Evolutionary conservation across 2,329 filamentous ascomycete species (phyloP), one percentile per base, ranked within the genome.

Genomic region (Monilinia polystroma): DNA sequence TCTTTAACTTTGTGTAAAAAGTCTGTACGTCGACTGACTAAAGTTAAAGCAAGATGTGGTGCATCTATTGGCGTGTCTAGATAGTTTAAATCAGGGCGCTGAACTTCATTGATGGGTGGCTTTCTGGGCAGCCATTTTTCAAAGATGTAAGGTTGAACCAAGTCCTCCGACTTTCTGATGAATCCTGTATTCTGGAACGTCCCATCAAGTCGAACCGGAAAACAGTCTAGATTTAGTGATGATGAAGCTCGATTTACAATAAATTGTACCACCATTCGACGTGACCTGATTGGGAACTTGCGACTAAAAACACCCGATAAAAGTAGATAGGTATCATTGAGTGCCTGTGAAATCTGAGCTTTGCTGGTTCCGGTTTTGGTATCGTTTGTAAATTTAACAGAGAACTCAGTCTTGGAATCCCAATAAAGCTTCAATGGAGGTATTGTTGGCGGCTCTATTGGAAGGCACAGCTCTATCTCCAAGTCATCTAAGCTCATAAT

Each of bases 21-120:
- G 72, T 90, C 87, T 3, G 80, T 78, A 54, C 86, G 81, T 66
- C 81, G 83, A 0, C 86, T 82, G 75, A 85, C 85, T 53, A 76
- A 80, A 23, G 71, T 76, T 0, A 87, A 72, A 2, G 77, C 77
- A 2, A 88, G 68, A 72, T 87, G 86, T 0, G 82, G 79, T 0
- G 75, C 76, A n/a, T 85, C 77, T 2, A 75, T 73, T 0, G 81
- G 80, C 0, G 78, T 77, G 0, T 80, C 71, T 0, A 79, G 76
- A 53, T 80, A 81, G 0, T 75, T 75, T 0, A 69, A 68, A 55
- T 79, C 78, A 0, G 75, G 72, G 41, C 76, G 72, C 32, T 80
- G 78, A 0, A 86, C 78, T 8, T 78, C 70, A 1, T 80, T 75
- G 0, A 72, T 23, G 0, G 76, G 51, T 16, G 86, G 85, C 67